Evolutionary conservation across 805 yeast genomes (phyloP), one percentile per base, ranked within the genome.

Genomic region (Monosporozyma siamensis): DNA sequence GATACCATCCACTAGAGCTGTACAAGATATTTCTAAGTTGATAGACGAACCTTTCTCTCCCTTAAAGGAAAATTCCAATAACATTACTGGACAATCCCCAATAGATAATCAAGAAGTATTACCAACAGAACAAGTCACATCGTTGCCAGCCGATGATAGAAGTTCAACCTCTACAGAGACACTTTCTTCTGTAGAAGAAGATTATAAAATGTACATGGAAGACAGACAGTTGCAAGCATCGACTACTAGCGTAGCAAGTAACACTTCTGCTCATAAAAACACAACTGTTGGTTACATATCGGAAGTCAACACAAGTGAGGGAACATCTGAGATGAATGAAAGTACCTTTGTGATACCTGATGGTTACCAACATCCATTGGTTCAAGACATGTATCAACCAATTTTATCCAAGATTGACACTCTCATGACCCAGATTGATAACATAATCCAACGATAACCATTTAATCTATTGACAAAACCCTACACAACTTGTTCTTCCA

Each of bases 311-410:
- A 9, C 23, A 18, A 21, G 18, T 32, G 8, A 23, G 25, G 25
- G 25, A 23, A 23, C 25, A 6, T 23, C n/a, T n/a, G n/a, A n/a
- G n/a, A 23, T 9, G 6, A 6, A 6, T 9, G 9, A 6, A 23
- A 6, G 25, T 23, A 6, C 25, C 25, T 6, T 6, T 9, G 6
- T 9, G 6, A 6, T 23, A 23, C 15, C 23, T 12, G 14, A 18
- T 10, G 11, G 22, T 11, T 32, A 48, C 21, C 49, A 66, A 23
- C 76, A 72, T 49, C 74, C 76, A 3, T 59, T 65, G 4, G 74
- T 79, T 6, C 71, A 69, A 38, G 71, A 70, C 18, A 65, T 78
- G 56, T 80, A 78, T 58, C 65, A 72, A 50, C 83, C 84, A 2
- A 66, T 81, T 6, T 64, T 80, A 39, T 68, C 69, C 20, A 72